Evolutionary conservation across 305 asterid species (phyloP).

Genomic region (Caryopteris hybrid): DNA sequence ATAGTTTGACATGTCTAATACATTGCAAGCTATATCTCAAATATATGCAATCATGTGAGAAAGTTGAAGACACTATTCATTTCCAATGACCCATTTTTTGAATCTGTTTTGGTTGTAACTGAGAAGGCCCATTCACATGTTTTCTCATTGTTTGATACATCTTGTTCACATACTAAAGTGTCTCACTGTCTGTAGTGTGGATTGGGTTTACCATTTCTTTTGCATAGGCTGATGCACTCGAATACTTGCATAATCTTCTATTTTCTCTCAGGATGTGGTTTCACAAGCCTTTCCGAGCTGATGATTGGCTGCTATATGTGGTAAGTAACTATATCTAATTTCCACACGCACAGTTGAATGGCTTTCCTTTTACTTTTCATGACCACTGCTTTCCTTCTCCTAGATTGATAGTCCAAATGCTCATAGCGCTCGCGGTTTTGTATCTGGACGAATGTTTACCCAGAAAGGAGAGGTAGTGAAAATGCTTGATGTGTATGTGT

Average conservation of each 20-base stretch:
- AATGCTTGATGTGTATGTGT: no score
- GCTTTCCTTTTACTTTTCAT: neutral
- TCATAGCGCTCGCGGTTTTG: constrained; percentile 79
- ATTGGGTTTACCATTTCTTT: neutral
- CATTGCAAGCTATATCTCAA: neutral
- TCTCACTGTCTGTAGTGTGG: neutral
- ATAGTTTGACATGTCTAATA: neutral
- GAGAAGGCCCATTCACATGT: neutral
- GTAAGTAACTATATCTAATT: constrained; percentile 41
- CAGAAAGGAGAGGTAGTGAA: constrained; percentile 68
- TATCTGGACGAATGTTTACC: constrained; percentile 73
- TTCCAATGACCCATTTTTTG: neutral
- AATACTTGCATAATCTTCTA: constrained; percentile 11
- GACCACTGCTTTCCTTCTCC: neutral
- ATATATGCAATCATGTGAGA: neutral
- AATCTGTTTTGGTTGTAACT: neutral
- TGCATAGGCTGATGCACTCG: neutral
- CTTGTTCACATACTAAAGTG: neutral
- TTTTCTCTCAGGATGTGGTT: constrained; percentile 87
- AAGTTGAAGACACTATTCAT: neutral
- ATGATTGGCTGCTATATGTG: constrained; percentile 93
- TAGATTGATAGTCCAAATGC: constrained; percentile 86
- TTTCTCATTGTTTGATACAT: neutral
- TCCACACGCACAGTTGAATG: neutral
- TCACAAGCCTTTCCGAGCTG: constrained; percentile 84